Conservation (phyloP, 257 asterid genomes). For the Agastache rugosa region DNA sequence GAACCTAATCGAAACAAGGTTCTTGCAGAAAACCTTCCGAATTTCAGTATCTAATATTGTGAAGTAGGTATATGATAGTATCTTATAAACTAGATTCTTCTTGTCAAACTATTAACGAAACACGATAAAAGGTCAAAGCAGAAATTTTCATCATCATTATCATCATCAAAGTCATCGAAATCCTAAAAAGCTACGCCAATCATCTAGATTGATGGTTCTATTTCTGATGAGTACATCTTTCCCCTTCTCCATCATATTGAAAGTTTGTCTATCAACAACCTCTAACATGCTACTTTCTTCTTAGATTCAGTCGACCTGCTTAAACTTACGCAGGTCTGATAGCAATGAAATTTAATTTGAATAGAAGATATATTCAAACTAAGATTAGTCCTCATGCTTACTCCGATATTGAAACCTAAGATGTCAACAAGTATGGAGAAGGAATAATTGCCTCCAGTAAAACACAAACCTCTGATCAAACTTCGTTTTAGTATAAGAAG, state of each 20-base stretch:
- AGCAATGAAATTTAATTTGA: background rate
- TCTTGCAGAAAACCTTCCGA: constrained; percentile 14
- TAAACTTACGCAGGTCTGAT: background rate
- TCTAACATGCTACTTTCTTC: background rate
- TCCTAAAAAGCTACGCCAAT: background rate
- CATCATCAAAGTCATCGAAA: background rate
- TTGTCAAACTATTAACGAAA: background rate
- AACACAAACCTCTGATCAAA: constrained; percentile 57
- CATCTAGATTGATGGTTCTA: background rate
- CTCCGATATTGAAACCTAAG: background rate
- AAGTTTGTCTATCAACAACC: background rate
- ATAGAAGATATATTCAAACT: background rate
- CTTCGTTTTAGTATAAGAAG: constrained; percentile 55
- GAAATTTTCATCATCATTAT: background rate
- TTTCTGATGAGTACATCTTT: background rate
- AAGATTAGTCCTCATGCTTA: background rate
- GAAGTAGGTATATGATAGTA: background rate
- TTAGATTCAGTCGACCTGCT: constrained; percentile 15
- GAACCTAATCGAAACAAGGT: background rate
- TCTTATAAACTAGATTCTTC: background rate
- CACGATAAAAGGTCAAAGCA: background rate
- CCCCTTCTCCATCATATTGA: background rate
- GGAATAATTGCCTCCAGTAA: background rate
- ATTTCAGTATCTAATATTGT: background rate
- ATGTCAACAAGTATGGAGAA: constrained; percentile 26